Evolutionary conservation across 441 rosid species (phyloP).

Genomic region (Omphalea diandra): DNA sequence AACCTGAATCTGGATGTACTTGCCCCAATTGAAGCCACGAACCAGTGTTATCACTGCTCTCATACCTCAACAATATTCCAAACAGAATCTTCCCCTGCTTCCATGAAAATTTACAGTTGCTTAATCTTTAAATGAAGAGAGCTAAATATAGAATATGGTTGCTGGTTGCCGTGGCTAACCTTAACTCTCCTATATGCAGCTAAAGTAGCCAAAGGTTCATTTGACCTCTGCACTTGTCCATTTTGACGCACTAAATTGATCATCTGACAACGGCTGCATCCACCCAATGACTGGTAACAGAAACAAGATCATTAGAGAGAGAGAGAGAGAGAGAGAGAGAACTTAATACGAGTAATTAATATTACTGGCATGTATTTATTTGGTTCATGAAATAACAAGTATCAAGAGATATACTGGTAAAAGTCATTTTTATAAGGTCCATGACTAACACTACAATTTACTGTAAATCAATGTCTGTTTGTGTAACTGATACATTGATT

Average conservation of each 20-base stretch:
- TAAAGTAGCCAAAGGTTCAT: slow-evolving; percentile 76
- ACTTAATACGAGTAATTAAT: neutral
- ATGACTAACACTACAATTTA: neutral
- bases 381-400: neutral
- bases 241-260: slow-evolving; percentile 50
- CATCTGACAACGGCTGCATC: slow-evolving; percentile 94
- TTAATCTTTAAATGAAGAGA: neutral
- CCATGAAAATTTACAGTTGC: slow-evolving; percentile 14
- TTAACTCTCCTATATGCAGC: slow-evolving; percentile 86
- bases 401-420: neutral
- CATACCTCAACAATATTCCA: slow-evolving; percentile 64
- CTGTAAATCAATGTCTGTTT: neutral
- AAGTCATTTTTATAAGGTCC: neutral
- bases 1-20: slow-evolving; percentile 36
- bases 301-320: neutral
- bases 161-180: slow-evolving; percentile 41
- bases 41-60: slow-evolving; percentile 29
- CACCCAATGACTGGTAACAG: slow-evolving; percentile 70
- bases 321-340: too few species aligned
- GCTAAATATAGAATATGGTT: neutral
- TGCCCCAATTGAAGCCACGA: slow-evolving; percentile 67
- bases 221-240: slow-evolving; percentile 67
- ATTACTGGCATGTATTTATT: too few species aligned
- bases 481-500: too few species aligned
- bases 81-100: slow-evolving; percentile 90